A percentile compares a stretch with the other conserved stretches of the same genome.
phyloP scores from a whole-genome alignment of 352 stramenopile genomes.

The Phytophthora chlamydospora region DNA sequence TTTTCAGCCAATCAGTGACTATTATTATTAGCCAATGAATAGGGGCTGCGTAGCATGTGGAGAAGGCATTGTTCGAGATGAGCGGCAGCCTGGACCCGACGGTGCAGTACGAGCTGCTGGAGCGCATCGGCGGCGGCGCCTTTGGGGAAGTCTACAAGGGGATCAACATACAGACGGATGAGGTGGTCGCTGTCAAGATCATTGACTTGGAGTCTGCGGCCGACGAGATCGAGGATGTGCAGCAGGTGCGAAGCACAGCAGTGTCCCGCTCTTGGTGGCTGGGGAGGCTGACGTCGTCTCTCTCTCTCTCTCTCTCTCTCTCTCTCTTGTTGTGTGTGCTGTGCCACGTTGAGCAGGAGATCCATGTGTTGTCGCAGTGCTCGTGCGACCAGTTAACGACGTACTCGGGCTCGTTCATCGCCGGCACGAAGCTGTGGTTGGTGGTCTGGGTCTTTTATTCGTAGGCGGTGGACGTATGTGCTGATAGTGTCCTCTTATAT shows the following conservation, averaged over 20 bases:
- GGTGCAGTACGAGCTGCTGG: conserved; percentile 76
- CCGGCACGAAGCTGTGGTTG: conserved; percentile 82
- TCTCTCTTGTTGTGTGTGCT: neutral
- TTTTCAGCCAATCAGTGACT: no score
- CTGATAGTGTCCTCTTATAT: neutral
- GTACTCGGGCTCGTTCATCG: conserved; percentile 90
- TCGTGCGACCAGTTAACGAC: conserved; percentile 90
- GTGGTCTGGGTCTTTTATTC: neutral
- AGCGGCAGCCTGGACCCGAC: conserved; percentile 56
- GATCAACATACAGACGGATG: conserved; percentile 67
- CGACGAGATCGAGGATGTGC: conserved; percentile 88
- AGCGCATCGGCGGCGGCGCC: conserved; percentile 81
- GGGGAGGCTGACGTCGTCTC: neutral
- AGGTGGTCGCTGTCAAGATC: conserved; percentile 86
- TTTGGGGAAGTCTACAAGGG: conserved; percentile 87
- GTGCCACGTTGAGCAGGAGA: conserved; percentile 63
- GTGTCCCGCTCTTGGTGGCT: no score
- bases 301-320: neutral
- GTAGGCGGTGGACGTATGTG: neutral
- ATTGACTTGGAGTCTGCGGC: conserved; percentile 85
- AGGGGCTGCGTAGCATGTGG: neutral
- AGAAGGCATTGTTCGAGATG: conserved; percentile 28
- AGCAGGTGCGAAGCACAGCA: conserved; percentile 50
- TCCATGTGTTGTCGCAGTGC: conserved; percentile 90
- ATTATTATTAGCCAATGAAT: neutral